Base-by-base conservation (phyloP, 352 stramenopile genomes). In the Pythium sukuiense region DNA sequence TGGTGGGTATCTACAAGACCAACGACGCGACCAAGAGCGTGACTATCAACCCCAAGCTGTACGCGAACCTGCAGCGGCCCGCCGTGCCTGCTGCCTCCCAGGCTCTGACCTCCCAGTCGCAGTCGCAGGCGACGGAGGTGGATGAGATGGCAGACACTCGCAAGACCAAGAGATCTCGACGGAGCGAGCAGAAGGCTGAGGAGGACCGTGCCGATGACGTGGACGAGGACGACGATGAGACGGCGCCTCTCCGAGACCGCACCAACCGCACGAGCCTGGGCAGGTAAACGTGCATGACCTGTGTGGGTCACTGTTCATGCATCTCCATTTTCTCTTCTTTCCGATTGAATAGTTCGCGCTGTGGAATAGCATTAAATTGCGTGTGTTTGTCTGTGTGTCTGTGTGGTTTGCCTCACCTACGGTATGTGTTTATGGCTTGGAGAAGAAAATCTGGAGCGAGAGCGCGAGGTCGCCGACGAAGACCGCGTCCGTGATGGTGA, bases 1-100 rank as follows among this genome's bases (percentile, higher is more conserved):
- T 99, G 7, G 97, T 99, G 20, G 98, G 98, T 32, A 99, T 99
- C 69, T 99, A 99, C 90, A 99, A 99, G 83, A 99, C 97, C 6
- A 92, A 99, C 70, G 97, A 99, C 74, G 93, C 92, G 16, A 99
- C 97, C 11, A 99, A 99, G 85, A 99, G 91, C 71, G 95, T 99
- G 50, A 98, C 97, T 3, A 99, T 99, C 76, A 98, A 99, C 76
- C 98, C 98, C 20, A 96, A 95, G 61, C 77, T 90, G 43, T 95
- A 95, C 75, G 76, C 90, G 55, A 64, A 73, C 29, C 63, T 83
- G 30, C 45, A 61, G 24, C 54, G 37, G 43, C 32, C 63, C 20
- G 37, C 57, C 24, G 53, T 54, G 0, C 41, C 41, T 4, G 16
- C 41, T 14, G 41, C 41, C 11, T 48, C 41, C 3, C 41, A 48